phyloP scores from a whole-genome alignment of 768 basidiomycete genomes.

The Amanita inopinata region DNA sequence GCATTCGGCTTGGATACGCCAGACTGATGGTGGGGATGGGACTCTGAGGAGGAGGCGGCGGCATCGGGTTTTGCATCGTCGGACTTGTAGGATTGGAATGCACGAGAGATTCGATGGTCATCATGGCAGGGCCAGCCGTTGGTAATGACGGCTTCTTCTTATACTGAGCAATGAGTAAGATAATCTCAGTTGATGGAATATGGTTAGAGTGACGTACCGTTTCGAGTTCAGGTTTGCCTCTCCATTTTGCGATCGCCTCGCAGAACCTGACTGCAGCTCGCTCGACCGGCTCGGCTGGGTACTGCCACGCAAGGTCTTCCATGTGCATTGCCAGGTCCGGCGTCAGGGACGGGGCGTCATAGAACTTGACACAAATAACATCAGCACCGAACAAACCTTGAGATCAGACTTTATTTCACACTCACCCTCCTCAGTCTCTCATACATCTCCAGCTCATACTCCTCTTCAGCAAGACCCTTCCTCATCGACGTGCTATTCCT shows the following conservation, averaged over 20 bases:
- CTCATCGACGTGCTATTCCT: constrained; percentile 18
- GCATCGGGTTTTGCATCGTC: constrained; percentile 20
- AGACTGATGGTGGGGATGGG: neutral
- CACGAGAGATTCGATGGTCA: constrained; percentile 58
- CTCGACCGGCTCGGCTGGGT: constrained; percentile 75
- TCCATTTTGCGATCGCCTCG: constrained; percentile 74
- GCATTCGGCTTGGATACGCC: neutral
- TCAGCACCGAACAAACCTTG: neutral
- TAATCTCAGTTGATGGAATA: constrained; percentile 6
- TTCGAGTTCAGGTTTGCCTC: constrained; percentile 79
- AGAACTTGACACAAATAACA: constrained; percentile 44
- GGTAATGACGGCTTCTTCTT: constrained; percentile 36
- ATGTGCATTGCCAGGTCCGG: constrained; percentile 73
- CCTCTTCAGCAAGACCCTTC: constrained; percentile 50
- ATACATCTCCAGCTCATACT: constrained; percentile 69
- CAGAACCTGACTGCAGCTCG: constrained; percentile 70
- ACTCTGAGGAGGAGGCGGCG: constrained; percentile 9
- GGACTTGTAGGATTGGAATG: constrained; percentile 65
- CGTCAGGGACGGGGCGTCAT: constrained; percentile 60
- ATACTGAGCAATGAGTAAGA: constrained; percentile 33
- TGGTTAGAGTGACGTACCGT: constrained; percentile 35
- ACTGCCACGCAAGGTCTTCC: constrained; percentile 71
- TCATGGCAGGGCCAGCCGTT: constrained; percentile 10
- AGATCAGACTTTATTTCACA: constrained; percentile 2
- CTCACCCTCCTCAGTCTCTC: constrained; percentile 61